phyloP scores from a whole-genome alignment of 116 monocot genomes.

The Posidonia oceanica region DNA sequence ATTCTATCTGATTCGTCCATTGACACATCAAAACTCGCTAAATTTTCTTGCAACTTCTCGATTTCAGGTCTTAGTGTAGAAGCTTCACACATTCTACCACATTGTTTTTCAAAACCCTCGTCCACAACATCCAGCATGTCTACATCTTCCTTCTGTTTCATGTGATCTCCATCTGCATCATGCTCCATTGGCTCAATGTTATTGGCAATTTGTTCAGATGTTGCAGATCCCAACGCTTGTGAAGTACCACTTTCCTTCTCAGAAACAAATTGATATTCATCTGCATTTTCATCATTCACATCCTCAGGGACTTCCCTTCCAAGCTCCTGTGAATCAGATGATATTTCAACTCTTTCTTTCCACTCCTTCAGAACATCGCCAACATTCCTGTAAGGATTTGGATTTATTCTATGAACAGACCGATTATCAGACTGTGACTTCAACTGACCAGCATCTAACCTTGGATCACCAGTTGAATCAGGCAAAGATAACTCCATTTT shows the following conservation, averaged over 20 bases:
- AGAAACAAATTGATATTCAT: conserved; percentile 60
- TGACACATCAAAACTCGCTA: neutral
- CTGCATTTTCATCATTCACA: conserved; percentile 35
- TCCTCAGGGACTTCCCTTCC: conserved; percentile 18
- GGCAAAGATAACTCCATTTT: conserved; percentile 35
- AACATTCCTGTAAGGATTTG: conserved; percentile 79
- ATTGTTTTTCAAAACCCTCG: conserved; percentile 23
- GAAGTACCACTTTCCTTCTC: conserved; percentile 62
- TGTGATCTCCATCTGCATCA: conserved; percentile 19
- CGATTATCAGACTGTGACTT: conserved; percentile 8
- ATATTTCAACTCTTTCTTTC: conserved; percentile 75
- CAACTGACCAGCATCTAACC: neutral
- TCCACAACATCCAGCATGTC: conserved; percentile 16
- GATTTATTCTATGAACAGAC: conserved; percentile 19
- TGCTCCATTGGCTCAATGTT: conserved; percentile 15
- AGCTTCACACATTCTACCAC: conserved; percentile 21
- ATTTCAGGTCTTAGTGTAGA: conserved; percentile 4
- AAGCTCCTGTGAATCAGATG: conserved; percentile 40
- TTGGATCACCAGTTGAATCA: conserved; percentile 19
- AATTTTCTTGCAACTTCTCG: conserved; percentile 7
- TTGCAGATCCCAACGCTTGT: conserved; percentile 75
- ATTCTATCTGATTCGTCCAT: conserved; percentile 13
- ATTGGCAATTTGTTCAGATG: conserved; percentile 47
- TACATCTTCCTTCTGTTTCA: conserved; percentile 27
- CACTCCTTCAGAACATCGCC: conserved; percentile 76